Evolutionary conservation across 2,329 filamentous ascomycete genomes (phyloP).

Genomic region (Nothopassalora personata): DNA sequence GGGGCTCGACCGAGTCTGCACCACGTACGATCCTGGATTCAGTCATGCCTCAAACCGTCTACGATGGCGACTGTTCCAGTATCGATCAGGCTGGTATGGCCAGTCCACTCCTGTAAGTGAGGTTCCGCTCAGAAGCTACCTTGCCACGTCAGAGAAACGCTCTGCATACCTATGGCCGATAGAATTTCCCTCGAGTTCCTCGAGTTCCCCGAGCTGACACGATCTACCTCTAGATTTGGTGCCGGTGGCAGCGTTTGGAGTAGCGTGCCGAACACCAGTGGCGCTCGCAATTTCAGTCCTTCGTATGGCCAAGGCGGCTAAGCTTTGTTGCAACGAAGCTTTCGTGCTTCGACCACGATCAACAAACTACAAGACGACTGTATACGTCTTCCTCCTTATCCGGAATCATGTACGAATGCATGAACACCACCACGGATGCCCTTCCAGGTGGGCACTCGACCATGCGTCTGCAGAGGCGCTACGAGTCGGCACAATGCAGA

Average conservation of each 20-base stretch:
- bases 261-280: conserved; percentile 9
- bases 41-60: conserved; percentile 9
- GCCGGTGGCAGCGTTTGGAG: conserved; percentile 37
- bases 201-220: too few relatives aligned
- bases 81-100: conserved; percentile 31
- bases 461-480: not conserved
- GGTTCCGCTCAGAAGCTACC: too few relatives aligned
- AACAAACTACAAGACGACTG: not conserved
- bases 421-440: not conserved
- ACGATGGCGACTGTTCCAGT: conserved; percentile 15
- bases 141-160: too few relatives aligned
- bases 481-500: not conserved
- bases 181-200: too few relatives aligned
- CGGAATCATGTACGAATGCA: not conserved
- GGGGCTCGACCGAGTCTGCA: conserved; percentile 21
- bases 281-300: conserved; percentile 15
- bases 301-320: conserved; percentile 22
- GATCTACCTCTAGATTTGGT: conserved; percentile 27
- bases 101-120: conserved; percentile 33
- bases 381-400: not conserved
- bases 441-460: not conserved
- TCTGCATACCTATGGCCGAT: too few relatives aligned
- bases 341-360: not conserved
- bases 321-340: not conserved
- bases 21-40: conserved; percentile 15